Percentiles rank a stretch among this genome's conserved stretches.
Evolutionary conservation across 495 filamentous ascomycete genomes (phyloP).

Genomic region (Aspergillus asperescens): DNA sequence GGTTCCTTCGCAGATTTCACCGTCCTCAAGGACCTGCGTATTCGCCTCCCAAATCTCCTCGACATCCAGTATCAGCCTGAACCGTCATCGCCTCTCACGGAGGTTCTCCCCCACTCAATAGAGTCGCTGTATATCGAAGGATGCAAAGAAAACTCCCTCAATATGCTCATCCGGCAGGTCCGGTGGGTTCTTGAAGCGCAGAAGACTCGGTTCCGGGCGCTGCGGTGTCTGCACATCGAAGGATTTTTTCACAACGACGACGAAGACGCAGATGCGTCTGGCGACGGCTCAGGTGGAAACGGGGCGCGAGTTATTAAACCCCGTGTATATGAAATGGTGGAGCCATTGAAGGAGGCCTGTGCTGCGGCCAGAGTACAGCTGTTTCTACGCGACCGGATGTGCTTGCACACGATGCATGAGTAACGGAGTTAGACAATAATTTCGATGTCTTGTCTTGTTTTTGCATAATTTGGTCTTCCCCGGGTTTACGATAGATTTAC

Average conservation of each 20-base stretch:
- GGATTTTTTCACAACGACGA: constrained; percentile 31
- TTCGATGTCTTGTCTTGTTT: no score
- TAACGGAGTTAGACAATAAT: no score
- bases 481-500: no score
- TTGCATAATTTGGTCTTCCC: no score
- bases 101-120: constrained; percentile 28
- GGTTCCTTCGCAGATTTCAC: constrained; percentile 29
- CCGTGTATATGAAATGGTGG: constrained; percentile 24
- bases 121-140: constrained; percentile 30
- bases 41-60: constrained; percentile 33
- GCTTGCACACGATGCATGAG: constrained; percentile 15
- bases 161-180: constrained; percentile 28
- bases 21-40: constrained; percentile 30
- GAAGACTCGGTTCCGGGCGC: constrained; percentile 11
- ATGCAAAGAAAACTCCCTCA: constrained; percentile 27
- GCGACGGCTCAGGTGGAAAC: background rate
- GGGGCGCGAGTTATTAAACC: constrained; percentile 20
- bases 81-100: constrained; percentile 20
- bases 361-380: constrained; percentile 23
- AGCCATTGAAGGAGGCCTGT: constrained; percentile 24
- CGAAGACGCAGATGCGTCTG: constrained; percentile 17
- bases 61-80: constrained; percentile 27
- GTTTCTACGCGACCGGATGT: constrained; percentile 27
- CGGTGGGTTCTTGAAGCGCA: constrained; percentile 23
- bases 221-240: constrained; percentile 28